Evolutionary conservation across 2,329 filamentous ascomycete species (phyloP).

Genomic region (Sarocladiaceae sp.): DNA sequence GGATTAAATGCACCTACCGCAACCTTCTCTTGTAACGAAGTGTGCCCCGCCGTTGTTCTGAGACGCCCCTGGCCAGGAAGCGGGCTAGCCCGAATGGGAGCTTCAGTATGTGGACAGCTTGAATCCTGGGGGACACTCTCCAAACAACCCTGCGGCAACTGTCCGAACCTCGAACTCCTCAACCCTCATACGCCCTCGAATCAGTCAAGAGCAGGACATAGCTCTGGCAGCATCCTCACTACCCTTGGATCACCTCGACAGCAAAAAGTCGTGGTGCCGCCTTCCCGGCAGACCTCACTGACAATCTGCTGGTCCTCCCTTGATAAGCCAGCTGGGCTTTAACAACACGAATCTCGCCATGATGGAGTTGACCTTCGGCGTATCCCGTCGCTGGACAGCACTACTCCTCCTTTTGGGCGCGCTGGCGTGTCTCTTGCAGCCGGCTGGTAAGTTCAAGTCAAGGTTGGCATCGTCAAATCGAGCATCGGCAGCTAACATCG

Average conservation of each 20-base stretch:
- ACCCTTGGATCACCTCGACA: no score
- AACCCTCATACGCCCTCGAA: neutral
- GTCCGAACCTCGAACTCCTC: neutral
- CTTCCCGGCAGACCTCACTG: no score
- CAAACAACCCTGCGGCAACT: neutral
- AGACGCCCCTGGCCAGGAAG: neutral
- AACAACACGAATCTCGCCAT: conserved; percentile 14
- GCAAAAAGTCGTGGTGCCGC: no score
- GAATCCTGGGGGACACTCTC: neutral
- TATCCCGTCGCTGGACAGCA: conserved; percentile 61
- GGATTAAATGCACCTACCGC: conserved; percentile 5
- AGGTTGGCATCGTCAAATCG: neutral
- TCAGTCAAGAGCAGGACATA: conserved; percentile 5
- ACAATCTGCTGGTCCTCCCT: neutral
- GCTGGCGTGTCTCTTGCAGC: conserved; percentile 56
- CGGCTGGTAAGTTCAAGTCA: conserved; percentile 51
- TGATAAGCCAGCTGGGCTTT: conserved; percentile 8
- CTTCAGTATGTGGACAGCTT: conserved; percentile 1
- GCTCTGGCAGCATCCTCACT: neutral
- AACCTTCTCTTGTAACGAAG: neutral
- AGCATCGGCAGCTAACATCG: conserved; percentile 15
- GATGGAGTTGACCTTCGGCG: conserved; percentile 48
- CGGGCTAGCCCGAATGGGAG: neutral
- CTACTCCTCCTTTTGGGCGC: conserved; percentile 56
- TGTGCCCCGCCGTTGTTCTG: conserved; percentile 1